Base-by-base conservation (phyloP, 768 basidiomycete genomes). In the Russula sp. region DNA sequence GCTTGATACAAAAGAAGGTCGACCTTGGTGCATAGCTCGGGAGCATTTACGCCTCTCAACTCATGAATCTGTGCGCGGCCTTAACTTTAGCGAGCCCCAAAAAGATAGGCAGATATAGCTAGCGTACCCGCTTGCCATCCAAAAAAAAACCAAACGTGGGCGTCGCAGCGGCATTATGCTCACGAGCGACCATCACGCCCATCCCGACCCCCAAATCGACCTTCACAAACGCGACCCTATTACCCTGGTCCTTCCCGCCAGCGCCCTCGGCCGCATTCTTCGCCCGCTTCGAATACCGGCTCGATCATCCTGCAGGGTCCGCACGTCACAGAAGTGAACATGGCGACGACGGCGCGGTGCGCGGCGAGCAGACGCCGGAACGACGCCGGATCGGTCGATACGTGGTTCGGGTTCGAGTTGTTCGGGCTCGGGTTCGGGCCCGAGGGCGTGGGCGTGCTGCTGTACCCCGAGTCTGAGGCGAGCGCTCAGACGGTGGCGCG, bases 121-220 rank as follows among this genome's bases (percentile, higher is more conserved):
- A 1, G 22, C 75, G 50, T 47, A 88, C 89, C 84, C 89, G 85
- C 55, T n/a, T n/a, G n/a, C n/a, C 91, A 63, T 89, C 80, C 64
- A 86, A 73, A 76, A 93, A 98, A 75, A 97, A 94, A 44, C 89
- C 76, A 70, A 98, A 96, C 0, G 92, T 94, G 6, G 94, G 95
- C 2, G 91, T 96, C 18, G 81, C 93, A 18, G 80, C 73, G 1
- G 97, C 83, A 14, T 81, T 78, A 76, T 82, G 89, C 71, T 85
- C 77, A 1, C 73, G 64, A 0, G 87, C 89, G 16, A 96, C 74
- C 57, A 77, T 76, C 3, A 73, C 69, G 0, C 88, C 88, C 73
- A 83, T 73, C 0, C 88, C 89, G 13, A 88, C 81, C 5, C 80
- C 83, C 66, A 92, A 76, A 74, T 98, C 95, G 40, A 97, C 82